Base-by-base conservation (phyloP, 257 asterid genomes). In the Lycium barbarum region DNA sequence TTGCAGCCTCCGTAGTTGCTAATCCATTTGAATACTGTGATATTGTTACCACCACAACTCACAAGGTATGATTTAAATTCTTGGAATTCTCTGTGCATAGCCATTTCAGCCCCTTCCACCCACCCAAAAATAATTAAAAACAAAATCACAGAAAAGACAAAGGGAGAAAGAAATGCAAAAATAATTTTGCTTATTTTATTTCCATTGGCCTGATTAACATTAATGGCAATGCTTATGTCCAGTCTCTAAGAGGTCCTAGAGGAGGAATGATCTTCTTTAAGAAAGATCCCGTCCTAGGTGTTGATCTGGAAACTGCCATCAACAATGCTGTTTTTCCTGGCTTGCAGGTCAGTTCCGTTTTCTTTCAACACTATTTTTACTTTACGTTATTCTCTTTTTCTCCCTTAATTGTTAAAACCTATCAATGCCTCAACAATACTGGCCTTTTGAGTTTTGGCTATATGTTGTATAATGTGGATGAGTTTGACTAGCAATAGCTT, bases 261-360 rank as follows among this genome's bases (percentile, higher is more conserved):
- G 99, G 98, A 22, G 98, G 98, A 88, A 95, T 97, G 98, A 97
- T 97, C 85, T 97, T 97, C 87, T 97, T 95, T 96, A 94, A 86
- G 93, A 95, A 93, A 90, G 97, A 94, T 66, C 97, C 98, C 67
- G 89, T 95, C 88, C 89, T 92, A 26, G 98, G 98, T 49, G 90
- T 94, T 74, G 96, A 95, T 84, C 88, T 97, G 81, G 98, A 97
- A 89, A 61, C 98, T 73, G 96, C 97, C 70, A 91, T 97, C 76
- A 97, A 97, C 61, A 94, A 94, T 86, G 98, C 99, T 61, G 98
- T 94, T 67, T 94, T 95, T 51, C 98, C 98, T 1, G 98, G 99
- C 79, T 88, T 94, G 86, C 98, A 97, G 98, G 99, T 97, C 78
- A 68, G 91, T 59, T 45, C 35, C 18, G 22, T 45, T 22, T 70